A percentile compares a stretch with the other conserved stretches of the same genome.
Evolutionary conservation across 2,329 filamentous ascomycete species (phyloP).

Genomic region (Clonostachys chloroleuca): DNA sequence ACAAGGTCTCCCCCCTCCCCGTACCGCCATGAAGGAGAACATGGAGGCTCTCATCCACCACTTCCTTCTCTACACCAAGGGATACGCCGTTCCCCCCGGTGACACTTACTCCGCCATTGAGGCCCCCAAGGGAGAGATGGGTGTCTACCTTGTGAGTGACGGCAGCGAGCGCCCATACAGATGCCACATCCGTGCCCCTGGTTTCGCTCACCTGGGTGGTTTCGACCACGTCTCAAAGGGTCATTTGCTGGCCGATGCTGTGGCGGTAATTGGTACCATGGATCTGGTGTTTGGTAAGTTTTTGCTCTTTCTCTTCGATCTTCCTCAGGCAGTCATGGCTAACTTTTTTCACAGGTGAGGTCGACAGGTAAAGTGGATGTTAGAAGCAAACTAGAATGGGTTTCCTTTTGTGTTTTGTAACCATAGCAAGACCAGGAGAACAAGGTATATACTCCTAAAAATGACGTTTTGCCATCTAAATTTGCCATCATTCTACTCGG

Average conservation of each 20-base stretch:
- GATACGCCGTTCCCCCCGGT: constrained; percentile 92
- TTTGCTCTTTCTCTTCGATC: background rate
- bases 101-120: constrained; percentile 98
- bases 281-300: constrained; percentile 80
- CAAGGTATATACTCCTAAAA: constrained; percentile 26
- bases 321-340: constrained; percentile 6
- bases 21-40: constrained; percentile 99
- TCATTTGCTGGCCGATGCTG: constrained; percentile 91
- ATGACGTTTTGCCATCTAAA: background rate
- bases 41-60: constrained; percentile 99
- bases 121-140: constrained; percentile 99
- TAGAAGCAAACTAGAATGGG: constrained; percentile 19
- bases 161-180: constrained; percentile 95
- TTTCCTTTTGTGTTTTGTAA: constrained; percentile 30
- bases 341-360: constrained; percentile 47
- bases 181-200: constrained; percentile 94
- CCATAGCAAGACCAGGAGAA: constrained; percentile 26
- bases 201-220: constrained; percentile 89
- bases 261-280: constrained; percentile 91
- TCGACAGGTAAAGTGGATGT: constrained; percentile 45
- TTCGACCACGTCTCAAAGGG: constrained; percentile 93
- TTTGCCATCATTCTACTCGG: background rate
- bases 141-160: constrained; percentile 92
- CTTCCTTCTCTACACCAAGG: constrained; percentile 98
- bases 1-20: constrained; percentile 95